Conservation (phyloP, 441 rosid genomes). For the Brassica hybrid region DNA sequence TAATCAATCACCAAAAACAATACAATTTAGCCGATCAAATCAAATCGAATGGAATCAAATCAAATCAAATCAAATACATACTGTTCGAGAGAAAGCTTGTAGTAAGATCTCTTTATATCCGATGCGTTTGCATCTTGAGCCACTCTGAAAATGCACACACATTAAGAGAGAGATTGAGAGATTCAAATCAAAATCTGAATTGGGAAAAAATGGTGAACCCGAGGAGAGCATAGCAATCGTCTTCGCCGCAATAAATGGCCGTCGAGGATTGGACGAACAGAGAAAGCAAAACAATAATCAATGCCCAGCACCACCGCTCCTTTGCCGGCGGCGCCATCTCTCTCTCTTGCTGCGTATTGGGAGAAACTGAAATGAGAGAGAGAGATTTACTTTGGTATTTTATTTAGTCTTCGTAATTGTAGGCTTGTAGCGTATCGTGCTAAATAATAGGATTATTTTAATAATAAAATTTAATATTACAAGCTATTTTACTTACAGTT, state of each 20-base stretch:
- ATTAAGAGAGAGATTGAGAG: not conserved
- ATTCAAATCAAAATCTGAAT: constrained; percentile 14
- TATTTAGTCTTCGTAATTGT: not conserved
- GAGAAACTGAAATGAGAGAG: not conserved
- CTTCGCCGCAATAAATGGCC: constrained; percentile 94
- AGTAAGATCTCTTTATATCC: constrained; percentile 78
- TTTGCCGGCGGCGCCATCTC: constrained; percentile 67
- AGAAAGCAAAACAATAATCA: constrained; percentile 45
- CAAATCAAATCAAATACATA: constrained; percentile 40
- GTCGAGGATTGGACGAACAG: constrained; percentile 54
- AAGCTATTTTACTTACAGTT: not conserved
- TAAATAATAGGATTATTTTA: constrained; percentile 13
- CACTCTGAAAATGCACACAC: constrained; percentile 56
- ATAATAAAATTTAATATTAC: not conserved
- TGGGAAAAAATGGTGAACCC: constrained; percentile 49
- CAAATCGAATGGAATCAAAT: not conserved
- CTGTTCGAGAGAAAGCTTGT: constrained; percentile 89
- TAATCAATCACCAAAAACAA: not conserved
- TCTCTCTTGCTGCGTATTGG: constrained; percentile 33
- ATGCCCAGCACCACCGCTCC: constrained; percentile 53
- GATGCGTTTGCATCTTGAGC: not conserved
- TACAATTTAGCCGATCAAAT: constrained; percentile 12
- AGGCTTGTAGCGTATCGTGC: constrained; percentile 19
- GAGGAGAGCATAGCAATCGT: constrained; percentile 93
- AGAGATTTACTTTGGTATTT: not conserved